Evolutionary conservation across 257 asterid genomes (phyloP), one percentile per base, ranked within the genome.

Genomic region (Primulina huaijiensis): DNA sequence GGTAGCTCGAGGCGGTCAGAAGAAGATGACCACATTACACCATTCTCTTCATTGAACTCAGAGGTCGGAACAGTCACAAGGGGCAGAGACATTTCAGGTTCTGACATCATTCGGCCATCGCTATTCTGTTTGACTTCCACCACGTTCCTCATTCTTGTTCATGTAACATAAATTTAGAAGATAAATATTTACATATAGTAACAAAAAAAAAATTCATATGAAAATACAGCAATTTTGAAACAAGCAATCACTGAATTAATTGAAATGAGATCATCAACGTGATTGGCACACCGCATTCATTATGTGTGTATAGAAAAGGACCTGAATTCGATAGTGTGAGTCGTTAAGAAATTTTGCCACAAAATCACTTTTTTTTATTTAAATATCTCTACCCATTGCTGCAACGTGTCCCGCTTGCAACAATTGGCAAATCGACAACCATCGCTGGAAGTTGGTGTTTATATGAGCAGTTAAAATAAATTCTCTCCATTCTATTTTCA

Each of bases 1-100:
- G 94, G 90, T 40, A 90, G 84, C 79, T 92, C 96, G 38, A 92
- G 89, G 53, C 90, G 82, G 67, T 87, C 96, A 16, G 97, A 88
- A 75, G 98, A 83, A 77, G 90, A 81, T 63, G 98, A 72, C 93
- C 95, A 92, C 63, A 80, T 73, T 56, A 88, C 83, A 14, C 88
- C 85, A 43, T 87, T 92, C 65, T 88, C 98, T 87, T 85, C 88
- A 68, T 77, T 78, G 81, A 82, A 89, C 68, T 78, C 92, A 0
- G 88, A 55, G 59, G 85, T 76, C 59, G 91, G 90, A 73, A 87
- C 86, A 31, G 90, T 82, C 19, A 85, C 95, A 1, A 90, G 89
- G n/a, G 98, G 92, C 20, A 88, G 92, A 56, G 82, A 72, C 76
- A 79, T 85, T 77, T 83, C 97, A 43, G 88, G 76, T 71, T 88